Evolutionary conservation across 2,329 filamentous ascomycete genomes (phyloP).

Genomic region (Chrysosporium keratinophilum): DNA sequence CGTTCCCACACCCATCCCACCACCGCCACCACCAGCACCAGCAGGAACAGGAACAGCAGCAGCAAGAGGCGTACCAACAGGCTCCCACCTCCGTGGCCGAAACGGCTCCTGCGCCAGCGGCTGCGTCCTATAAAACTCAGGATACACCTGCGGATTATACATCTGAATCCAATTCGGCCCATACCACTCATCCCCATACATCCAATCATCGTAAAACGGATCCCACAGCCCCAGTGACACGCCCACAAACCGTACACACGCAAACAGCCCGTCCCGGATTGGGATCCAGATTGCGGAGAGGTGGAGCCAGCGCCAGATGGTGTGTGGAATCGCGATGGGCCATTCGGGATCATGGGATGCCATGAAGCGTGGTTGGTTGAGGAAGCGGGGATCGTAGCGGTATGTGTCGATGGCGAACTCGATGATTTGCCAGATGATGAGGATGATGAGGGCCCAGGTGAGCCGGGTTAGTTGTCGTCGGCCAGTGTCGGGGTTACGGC

Average conservation of each 20-base stretch:
- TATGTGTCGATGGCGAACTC: constrained; percentile 43
- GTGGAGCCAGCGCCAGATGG: constrained; percentile 41
- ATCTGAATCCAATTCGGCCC: constrained; percentile 11
- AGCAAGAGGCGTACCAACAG: not conserved
- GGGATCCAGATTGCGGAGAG: constrained; percentile 20
- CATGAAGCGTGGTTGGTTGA: constrained; percentile 40
- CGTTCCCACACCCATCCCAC: not conserved
- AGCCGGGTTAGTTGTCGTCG: constrained; percentile 29
- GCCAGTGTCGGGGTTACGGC: constrained; percentile 21
- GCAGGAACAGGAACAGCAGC: not conserved
- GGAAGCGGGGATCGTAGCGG: constrained; percentile 42
- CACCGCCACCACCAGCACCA: not conserved
- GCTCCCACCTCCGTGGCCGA: not conserved
- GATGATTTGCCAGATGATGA: constrained; percentile 40
- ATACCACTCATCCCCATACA: constrained; percentile 10
- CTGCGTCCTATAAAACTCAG: constrained; percentile 1
- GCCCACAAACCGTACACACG: constrained; percentile 4
- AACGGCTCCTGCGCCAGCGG: not conserved
- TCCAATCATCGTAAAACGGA: constrained; percentile 10
- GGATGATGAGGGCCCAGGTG: constrained; percentile 32
- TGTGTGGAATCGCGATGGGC: constrained; percentile 47
- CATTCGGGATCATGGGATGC: constrained; percentile 43
- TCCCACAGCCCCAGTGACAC: constrained; percentile 8
- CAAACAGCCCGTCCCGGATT: constrained; percentile 3
- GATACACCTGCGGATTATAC: constrained; percentile 8